phyloP scores from a whole-genome alignment of 257 asterid species.

The Fraxinus quadrangulata region DNA sequence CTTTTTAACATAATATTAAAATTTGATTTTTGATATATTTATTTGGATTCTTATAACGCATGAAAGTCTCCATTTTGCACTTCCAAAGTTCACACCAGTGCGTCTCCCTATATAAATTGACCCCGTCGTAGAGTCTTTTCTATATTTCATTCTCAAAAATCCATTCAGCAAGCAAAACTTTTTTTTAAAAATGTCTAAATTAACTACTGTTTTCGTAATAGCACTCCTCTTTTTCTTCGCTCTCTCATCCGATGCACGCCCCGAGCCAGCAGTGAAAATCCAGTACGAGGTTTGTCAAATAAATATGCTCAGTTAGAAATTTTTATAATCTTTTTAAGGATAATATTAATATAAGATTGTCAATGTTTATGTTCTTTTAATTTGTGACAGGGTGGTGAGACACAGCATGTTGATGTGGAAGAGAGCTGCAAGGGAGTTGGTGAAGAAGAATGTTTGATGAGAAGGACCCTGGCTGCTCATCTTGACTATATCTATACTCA shows the following conservation, averaged over 20 bases:
- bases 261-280: slow-evolving; percentile 29
- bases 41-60: background rate
- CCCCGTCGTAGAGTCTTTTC: slow-evolving; percentile 9
- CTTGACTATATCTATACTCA: slow-evolving; percentile 72
- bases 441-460: slow-evolving; percentile 67
- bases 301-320: no score
- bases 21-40: no score
- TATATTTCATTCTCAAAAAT: background rate
- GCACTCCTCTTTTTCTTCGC: slow-evolving; percentile 50
- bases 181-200: slow-evolving; percentile 42
- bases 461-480: slow-evolving; percentile 62
- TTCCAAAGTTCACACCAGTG: slow-evolving; percentile 33
- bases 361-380: no score
- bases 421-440: slow-evolving; percentile 47
- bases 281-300: slow-evolving; percentile 21
- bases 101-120: slow-evolving; percentile 35
- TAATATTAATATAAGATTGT: no score
- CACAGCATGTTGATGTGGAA: slow-evolving; percentile 24
- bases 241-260: slow-evolving; percentile 49
- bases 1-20: slow-evolving; percentile 2
- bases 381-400: background rate
- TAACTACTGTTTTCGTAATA: slow-evolving; percentile 38
- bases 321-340: no score
- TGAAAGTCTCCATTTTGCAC: slow-evolving; percentile 26
- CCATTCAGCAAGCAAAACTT: no score